Evolutionary conservation across 1,284 basidiomycete genomes (phyloP).

Genomic region (Cryptococcus floricola): DNA sequence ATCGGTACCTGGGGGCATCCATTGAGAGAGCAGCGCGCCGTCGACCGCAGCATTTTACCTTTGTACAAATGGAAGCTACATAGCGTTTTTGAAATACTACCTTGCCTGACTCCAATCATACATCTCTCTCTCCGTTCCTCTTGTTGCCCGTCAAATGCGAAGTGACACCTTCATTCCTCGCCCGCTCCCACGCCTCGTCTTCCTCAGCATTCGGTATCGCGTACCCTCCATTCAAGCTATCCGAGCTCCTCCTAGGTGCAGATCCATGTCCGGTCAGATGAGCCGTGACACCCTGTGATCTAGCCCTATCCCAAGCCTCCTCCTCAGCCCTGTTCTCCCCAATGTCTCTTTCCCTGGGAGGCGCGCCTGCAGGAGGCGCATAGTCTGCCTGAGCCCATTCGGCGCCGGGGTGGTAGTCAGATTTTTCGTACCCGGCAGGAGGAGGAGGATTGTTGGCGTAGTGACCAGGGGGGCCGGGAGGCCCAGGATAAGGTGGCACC

Average conservation of each 20-base stretch:
- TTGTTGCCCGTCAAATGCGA: constrained; percentile 37
- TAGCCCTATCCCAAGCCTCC: constrained; percentile 40
- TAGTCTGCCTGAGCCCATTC: constrained; percentile 31
- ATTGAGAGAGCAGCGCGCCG: too few relatives aligned
- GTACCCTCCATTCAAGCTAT: constrained; percentile 16
- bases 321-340: constrained; percentile 31
- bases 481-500: constrained; percentile 46
- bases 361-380: constrained; percentile 24
- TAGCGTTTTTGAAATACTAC: too few relatives aligned
- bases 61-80: too few relatives aligned
- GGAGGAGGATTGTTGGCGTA: constrained; percentile 12
- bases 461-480: constrained; percentile 20
- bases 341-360: constrained; percentile 8
- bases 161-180: constrained; percentile 34
- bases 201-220: constrained; percentile 37
- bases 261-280: constrained; percentile 36
- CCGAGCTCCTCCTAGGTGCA: constrained; percentile 4
- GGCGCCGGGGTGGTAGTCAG: constrained; percentile 33
- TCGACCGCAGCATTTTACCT: too few relatives aligned
- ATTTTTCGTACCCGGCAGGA: constrained; percentile 25
- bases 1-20: too few relatives aligned
- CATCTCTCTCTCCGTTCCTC: neutral
- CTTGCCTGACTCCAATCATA: neutral
- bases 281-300: constrained; percentile 32
- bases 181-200: constrained; percentile 42